Evolutionary conservation across 176 grass and related monocot species (phyloP), one percentile per base, ranked within the genome.

Genomic region (Cocos nucifera): DNA sequence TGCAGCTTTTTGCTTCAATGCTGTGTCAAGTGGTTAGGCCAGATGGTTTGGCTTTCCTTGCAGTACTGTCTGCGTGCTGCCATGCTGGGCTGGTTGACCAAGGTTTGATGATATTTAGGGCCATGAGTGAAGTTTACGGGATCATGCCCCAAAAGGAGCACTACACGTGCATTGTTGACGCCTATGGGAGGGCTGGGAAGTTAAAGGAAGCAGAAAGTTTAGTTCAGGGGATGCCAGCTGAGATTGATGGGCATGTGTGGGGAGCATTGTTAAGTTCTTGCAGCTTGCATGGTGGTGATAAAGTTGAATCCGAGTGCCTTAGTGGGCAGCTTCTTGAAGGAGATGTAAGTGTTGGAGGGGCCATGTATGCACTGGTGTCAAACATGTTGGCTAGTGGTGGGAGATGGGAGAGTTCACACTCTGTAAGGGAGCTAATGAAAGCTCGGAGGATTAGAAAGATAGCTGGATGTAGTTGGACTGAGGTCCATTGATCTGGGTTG

Each of bases 1-100:
- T 83, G 54, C 72, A 76, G 72, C 66, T 88, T 54, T 79, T 88
- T 59, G 78, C 85, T 14, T 48, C 63, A 54, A 83, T 88, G 85
- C 62, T 83, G 22, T 54, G 54, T 2, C 50, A 19, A 0, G 84
- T 79, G 6, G 71, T 82, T 23, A 51, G n/a, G 54, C 84, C 75
- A 15, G 75, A 87, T 39, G 72, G 59, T 25, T 30, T 66, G 19
- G 72, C 71, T 17, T 88, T 88, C 76, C 56, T 88, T 8, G 72
- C 79, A 44, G 17, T 88, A 63, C 72, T 88, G 30, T 79, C 65
- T 4, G 75, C 68, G 16, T 88, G 62, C 65, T 83, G 79, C 65
- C 79, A 83, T 51, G 72, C 64, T 10, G 79, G 72, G 2, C 27
- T 35, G 63, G 67, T 52, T 6, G 68, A 69, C 50, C 67, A 83